phyloP scores from a whole-genome alignment of 164 flowering plant species.

The Echeveria elegans region DNA sequence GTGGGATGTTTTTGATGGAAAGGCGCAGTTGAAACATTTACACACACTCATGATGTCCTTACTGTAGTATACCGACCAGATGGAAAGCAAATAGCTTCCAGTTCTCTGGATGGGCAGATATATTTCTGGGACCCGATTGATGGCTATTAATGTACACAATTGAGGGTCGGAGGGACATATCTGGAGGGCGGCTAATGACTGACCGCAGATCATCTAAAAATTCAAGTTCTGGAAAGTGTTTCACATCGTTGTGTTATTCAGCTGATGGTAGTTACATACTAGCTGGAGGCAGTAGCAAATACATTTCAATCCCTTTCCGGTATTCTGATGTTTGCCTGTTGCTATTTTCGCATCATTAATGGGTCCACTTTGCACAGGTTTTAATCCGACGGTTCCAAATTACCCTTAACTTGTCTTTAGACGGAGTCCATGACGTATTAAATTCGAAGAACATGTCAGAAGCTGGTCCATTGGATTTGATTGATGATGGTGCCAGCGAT shows the following conservation, averaged over 20 bases:
- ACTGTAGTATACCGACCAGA: conserved; percentile 92
- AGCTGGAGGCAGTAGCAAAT: conserved; percentile 94
- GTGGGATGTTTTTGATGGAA: conserved; percentile 96
- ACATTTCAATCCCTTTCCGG: conserved; percentile 16
- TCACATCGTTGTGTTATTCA: conserved; percentile 85
- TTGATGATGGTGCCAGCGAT: conserved; percentile 84
- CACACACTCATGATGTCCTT: conserved; percentile 91
- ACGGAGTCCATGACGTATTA: conserved; percentile 83
- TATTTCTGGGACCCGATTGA: conserved; percentile 94
- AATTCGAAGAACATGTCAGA: conserved; percentile 96
- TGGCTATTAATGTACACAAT: conserved; percentile 84
- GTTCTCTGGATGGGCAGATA: conserved; percentile 90
- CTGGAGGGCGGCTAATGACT: conserved; percentile 95
- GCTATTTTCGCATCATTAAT: not conserved
- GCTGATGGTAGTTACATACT: conserved; percentile 96
- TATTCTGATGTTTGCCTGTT: not conserved
- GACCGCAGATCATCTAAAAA: conserved; percentile 93
- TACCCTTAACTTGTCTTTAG: conserved; percentile 75
- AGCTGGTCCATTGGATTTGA: conserved; percentile 83
- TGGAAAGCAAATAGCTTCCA: conserved; percentile 89
- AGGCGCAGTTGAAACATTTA: conserved; percentile 84
- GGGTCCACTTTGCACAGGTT: conserved; percentile 37
- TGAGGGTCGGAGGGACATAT: conserved; percentile 93
- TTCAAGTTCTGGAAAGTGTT: conserved; percentile 83
- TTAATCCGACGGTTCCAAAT: conserved; percentile 79